Evolutionary conservation across 2,329 filamentous ascomycete species (phyloP).

Genomic region (Dothideomycetes sp.): DNA sequence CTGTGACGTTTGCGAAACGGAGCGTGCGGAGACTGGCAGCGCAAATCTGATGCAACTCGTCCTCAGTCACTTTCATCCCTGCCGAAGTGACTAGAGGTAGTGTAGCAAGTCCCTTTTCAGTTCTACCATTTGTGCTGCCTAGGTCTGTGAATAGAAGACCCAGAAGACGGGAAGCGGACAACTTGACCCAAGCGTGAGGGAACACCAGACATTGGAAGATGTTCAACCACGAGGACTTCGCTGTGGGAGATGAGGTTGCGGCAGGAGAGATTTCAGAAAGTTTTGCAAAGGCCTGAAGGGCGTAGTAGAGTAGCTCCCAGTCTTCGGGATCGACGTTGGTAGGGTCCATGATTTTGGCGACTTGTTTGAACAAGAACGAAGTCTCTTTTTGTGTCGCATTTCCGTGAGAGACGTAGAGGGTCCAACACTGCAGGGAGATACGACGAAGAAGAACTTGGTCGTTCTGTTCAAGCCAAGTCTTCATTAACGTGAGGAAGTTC

Average conservation of each 20-base stretch:
- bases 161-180: slow-evolving; percentile 64
- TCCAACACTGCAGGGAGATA: slow-evolving; percentile 71
- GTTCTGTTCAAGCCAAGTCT: slow-evolving; percentile 63
- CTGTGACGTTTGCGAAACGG: slow-evolving; percentile 45
- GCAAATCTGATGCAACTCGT: slow-evolving; percentile 53
- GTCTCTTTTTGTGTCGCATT: slow-evolving; percentile 59
- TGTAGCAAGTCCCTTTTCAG: slow-evolving; percentile 40
- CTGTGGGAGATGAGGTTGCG: slow-evolving; percentile 50
- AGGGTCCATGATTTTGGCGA: slow-evolving; percentile 42
- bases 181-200: slow-evolving; percentile 63
- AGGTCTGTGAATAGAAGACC: slow-evolving; percentile 74
- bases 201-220: slow-evolving; percentile 57
- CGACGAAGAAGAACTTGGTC: slow-evolving; percentile 62
- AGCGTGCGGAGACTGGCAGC: slow-evolving; percentile 51
- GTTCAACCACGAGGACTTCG: slow-evolving; percentile 59
- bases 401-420: slow-evolving; percentile 67
- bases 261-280: slow-evolving; percentile 59
- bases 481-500: slow-evolving; percentile 61
- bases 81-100: slow-evolving; percentile 60
- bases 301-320: slow-evolving; percentile 65
- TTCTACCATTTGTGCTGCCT: slow-evolving; percentile 50
- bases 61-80: slow-evolving; percentile 57
- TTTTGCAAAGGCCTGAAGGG: slow-evolving; percentile 59
- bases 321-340: slow-evolving; percentile 47
- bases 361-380: slow-evolving; percentile 43